Conservation (phyloP, 768 basidiomycete species). For the Lactarius deliciosus region DNA sequence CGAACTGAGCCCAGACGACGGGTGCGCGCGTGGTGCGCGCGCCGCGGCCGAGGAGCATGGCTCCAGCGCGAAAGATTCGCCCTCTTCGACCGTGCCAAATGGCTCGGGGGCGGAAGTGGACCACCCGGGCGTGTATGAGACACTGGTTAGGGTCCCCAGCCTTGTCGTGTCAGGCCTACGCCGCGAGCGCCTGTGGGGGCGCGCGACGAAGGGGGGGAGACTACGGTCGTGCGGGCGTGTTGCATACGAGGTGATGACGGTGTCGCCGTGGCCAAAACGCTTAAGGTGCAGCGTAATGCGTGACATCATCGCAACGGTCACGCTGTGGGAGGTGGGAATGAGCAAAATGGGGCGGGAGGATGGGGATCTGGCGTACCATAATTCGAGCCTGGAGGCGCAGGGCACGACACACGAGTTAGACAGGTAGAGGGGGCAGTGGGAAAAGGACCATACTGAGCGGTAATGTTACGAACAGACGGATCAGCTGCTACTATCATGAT, state of each 20-base stretch:
- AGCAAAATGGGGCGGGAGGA: background rate
- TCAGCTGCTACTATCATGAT: slow-evolving; percentile 40
- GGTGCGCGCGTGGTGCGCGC: too few relatives aligned
- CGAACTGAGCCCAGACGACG: too few relatives aligned
- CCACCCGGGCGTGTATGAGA: background rate
- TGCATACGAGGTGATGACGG: background rate
- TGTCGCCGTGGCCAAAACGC: slow-evolving; percentile 35
- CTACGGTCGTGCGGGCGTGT: background rate
- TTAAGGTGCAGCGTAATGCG: slow-evolving; percentile 60
- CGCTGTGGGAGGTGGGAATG: background rate
- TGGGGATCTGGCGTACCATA: slow-evolving; percentile 11
- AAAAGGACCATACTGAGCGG: slow-evolving; percentile 35
- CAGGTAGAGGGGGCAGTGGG: background rate
- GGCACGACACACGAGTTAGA: background rate
- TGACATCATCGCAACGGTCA: slow-evolving; percentile 64
- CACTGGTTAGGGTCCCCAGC: background rate
- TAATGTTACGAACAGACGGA: slow-evolving; percentile 38
- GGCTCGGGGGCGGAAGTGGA: background rate
- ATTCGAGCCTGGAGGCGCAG: slow-evolving; percentile 5
- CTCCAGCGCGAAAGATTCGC: background rate
- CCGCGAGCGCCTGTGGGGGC: background rate
- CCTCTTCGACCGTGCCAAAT: too few relatives aligned
- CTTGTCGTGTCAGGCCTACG: background rate
- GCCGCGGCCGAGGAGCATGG: background rate
- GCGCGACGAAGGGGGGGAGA: background rate